Evolutionary conservation across 495 filamentous ascomycete species (phyloP), one percentile per base, ranked within the genome.

Genomic region (Tuber indicum): DNA sequence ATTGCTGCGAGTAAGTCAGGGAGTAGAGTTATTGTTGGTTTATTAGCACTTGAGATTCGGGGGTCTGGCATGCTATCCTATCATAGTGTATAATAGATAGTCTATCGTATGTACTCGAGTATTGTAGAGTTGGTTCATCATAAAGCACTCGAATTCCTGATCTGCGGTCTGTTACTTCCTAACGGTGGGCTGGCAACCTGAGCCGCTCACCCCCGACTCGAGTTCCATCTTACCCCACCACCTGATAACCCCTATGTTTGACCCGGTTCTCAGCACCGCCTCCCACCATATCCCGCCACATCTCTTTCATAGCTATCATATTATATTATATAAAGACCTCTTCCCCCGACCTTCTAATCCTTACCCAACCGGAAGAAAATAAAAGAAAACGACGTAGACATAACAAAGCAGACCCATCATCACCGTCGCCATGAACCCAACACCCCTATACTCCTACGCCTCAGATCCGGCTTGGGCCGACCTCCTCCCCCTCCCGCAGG

Each of bases 381-480:
- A 26, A 66, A 7, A 9, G 58, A 32, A 66, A 66, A 17, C 26
- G 16, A 36, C 26, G 3, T 36, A 32, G 17, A 36, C 26, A 36
- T 17, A 36, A 17, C 12, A 26, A 66, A 19, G 3, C 23, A 21
- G n/a, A 36, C 10, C 5, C 58, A 66, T 26, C 52, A 58, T 12
- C 23, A 52, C 49, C 49, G 7, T 26, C 58, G 14, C 26, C 26
- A 66, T 66, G 58, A 36, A 66, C 58, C 58, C 26, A 36, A 3
- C 58, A 36, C 26, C 58, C 58, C 58, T 26, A 36, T 26, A 66
- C 58, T 66, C 58, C 12, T 94, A 97, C 84, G 86, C 88, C 73
- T 84, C 86, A 72, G 89, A 94, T 83, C 91, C 93, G 0, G 88
- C 88, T 73, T 99, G 94, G 94, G 89, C 92, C 76, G 92, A 94